Percentiles rank a stretch among this genome's conserved stretches.
phyloP scores from a whole-genome alignment of 768 basidiomycete species.

The Trametes gibbosa region DNA sequence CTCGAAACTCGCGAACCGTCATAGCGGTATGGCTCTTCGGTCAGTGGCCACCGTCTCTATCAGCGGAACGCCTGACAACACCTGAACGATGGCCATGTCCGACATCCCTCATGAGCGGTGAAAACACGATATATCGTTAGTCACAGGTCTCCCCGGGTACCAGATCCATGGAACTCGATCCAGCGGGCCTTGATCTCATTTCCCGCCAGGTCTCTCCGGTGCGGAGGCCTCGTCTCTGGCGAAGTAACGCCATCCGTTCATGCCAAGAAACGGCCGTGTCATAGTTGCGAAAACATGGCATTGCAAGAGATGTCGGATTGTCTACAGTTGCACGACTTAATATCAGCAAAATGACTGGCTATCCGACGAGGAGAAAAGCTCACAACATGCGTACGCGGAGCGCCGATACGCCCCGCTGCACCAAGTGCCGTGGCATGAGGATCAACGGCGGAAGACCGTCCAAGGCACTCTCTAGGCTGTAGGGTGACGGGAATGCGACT shows the following conservation, averaged over 20 bases:
- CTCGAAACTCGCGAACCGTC: not conserved
- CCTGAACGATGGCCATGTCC: not conserved
- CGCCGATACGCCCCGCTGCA: too few relatives aligned
- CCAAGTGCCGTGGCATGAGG: too few relatives aligned
- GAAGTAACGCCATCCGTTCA: not conserved
- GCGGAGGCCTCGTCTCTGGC: not conserved
- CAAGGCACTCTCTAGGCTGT: too few relatives aligned
- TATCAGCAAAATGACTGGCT: too few relatives aligned
- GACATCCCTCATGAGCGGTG: not conserved
- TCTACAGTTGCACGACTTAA: too few relatives aligned
- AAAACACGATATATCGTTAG: not conserved
- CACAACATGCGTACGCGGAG: too few relatives aligned
- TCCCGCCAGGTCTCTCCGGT: not conserved
- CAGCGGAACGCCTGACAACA: not conserved
- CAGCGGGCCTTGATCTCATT: not conserved
- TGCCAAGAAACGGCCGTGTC: too few relatives aligned
- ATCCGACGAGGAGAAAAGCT: too few relatives aligned
- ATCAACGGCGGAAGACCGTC: too few relatives aligned
- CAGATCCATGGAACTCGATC: not conserved
- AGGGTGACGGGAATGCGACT: too few relatives aligned
- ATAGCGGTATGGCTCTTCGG: not conserved
- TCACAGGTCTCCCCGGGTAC: not conserved
- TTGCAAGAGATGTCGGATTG: too few relatives aligned
- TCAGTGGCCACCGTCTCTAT: not conserved
- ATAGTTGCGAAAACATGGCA: too few relatives aligned